Evolutionary conservation across 371 early-diverging fungal genomes (phyloP), one percentile per base, ranked within the genome.

Genomic region (Mortierella sp.): DNA sequence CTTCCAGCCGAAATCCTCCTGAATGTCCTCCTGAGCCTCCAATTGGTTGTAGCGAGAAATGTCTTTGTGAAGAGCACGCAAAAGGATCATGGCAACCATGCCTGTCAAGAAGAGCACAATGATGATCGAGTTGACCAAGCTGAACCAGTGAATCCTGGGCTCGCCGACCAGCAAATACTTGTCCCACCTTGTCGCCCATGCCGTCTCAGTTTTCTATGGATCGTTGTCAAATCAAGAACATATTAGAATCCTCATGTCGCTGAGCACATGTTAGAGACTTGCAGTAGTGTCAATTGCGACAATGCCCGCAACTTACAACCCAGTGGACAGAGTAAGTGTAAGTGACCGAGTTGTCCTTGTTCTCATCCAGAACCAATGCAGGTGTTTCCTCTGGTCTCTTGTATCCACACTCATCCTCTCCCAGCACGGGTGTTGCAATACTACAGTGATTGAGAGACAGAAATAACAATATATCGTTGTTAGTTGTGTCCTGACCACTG

Each of bases 171-270:
- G 89, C 74, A 99, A 79, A 86, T 98, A 98, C 78, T 91, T 92
- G 89, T 98, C 98, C 98, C 98, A 98, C 57, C 98, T 94, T 5
- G 98, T 98, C 13, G 95, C 97, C 98, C 98, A 99, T 37, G 95
- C 89, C 31, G 91, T 95, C 10, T 82, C 81, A 1, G 95, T 93
- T 37, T 71, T 57, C 92, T 94, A 75, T 44, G 59, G 44, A 3
- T 19, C 31, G 10, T 64, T 9, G 31, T 9, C 21, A 50, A 34
- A 43, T 26, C n/a, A 64, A 10, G 3, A 34, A 67, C 13, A 5
- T 11, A 37, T 72, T n/a, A 72, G 26, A 8, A 34, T 2, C 0
- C 5, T n/a, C 9, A 24, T 3, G 13, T 0, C 3, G 13, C 21
- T 21, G 14, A 5, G 37, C 14, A 37, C 34, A 34, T 3, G 28